Evolutionary conservation across 495 filamentous ascomycete genomes (phyloP).

Genomic region (Penicillium antarcticum): DNA sequence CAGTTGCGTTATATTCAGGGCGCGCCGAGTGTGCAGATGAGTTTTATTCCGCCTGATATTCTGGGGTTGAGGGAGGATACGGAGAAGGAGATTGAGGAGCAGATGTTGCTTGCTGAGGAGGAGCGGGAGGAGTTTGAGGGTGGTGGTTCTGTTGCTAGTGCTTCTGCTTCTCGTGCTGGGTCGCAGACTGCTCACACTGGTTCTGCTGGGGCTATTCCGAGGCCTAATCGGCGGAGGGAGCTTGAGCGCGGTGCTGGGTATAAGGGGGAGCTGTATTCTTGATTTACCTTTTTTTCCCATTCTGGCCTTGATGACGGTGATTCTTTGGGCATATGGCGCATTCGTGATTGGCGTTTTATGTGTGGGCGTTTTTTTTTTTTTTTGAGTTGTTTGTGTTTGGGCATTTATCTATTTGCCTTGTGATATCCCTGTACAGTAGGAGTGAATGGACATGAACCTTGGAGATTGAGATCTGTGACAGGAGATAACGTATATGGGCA

Average conservation of each 20-base stretch:
- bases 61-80: constrained; percentile 71
- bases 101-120: constrained; percentile 59
- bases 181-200: constrained; percentile 8
- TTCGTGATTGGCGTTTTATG: not conserved
- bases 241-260: constrained; percentile 41
- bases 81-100: constrained; percentile 72
- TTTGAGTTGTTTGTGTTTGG: not conserved
- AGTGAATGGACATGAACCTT: not conserved
- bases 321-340: too few relatives aligned
- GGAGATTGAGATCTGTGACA: too few relatives aligned
- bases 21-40: constrained; percentile 84
- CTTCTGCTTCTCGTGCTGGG: constrained; percentile 1
- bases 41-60: constrained; percentile 75
- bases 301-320: not conserved
- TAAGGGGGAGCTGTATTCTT: constrained; percentile 42
- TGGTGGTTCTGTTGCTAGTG: constrained; percentile 15
- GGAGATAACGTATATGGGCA: too few relatives aligned
- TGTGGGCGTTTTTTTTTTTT: constrained; percentile 11
- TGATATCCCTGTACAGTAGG: constrained; percentile 11
- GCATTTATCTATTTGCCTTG: not conserved
- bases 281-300: constrained; percentile 12
- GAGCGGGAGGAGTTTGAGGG: constrained; percentile 41
- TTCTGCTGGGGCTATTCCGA: constrained; percentile 21
- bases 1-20: constrained; percentile 81
- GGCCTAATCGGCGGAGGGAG: constrained; percentile 33